Evolutionary conservation across 805 yeast species (phyloP).

Genomic region (Candida sanyiensis): DNA sequence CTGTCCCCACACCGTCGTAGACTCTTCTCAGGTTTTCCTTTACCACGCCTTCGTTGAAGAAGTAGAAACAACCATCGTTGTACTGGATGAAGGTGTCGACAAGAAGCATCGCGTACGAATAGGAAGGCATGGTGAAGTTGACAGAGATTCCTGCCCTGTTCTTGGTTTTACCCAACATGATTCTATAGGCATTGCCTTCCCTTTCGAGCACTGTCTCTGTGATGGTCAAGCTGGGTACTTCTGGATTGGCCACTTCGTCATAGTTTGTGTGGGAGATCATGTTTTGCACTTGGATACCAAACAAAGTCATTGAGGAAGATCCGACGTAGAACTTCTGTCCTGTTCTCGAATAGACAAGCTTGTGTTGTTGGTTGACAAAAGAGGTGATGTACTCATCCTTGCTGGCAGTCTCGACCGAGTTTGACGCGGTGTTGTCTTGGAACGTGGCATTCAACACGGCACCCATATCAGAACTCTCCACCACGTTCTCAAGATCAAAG

Average conservation of each 20-base stretch:
- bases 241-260: conserved; percentile 22
- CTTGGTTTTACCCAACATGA: conserved; percentile 61
- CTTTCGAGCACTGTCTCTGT: conserved; percentile 59
- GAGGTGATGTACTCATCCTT: conserved; percentile 58
- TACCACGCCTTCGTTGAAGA: conserved; percentile 76
- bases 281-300: conserved; percentile 71
- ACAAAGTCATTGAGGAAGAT: conserved; percentile 75
- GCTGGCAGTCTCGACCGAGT: conserved; percentile 13
- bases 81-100: conserved; percentile 74
- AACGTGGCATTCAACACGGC: conserved; percentile 24
- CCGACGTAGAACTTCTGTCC: conserved; percentile 77
- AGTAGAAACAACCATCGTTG: conserved; percentile 80
- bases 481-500: conserved; percentile 14
- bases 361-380: conserved; percentile 64
- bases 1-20: conserved; percentile 40
- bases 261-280: conserved; percentile 34
- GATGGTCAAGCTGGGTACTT: conserved; percentile 14
- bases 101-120: conserved; percentile 66
- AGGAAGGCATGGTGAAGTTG: conserved; percentile 68
- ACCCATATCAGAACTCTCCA: conserved; percentile 22
- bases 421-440: conserved; percentile 23
- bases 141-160: conserved; percentile 64
- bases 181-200: conserved; percentile 72
- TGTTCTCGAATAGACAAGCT: conserved; percentile 66
- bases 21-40: conserved; percentile 59